Evolutionary conservation across 2,329 filamentous ascomycete genomes (phyloP), one percentile per base, ranked within the genome.

Genomic region (Tolypocladium album): DNA sequence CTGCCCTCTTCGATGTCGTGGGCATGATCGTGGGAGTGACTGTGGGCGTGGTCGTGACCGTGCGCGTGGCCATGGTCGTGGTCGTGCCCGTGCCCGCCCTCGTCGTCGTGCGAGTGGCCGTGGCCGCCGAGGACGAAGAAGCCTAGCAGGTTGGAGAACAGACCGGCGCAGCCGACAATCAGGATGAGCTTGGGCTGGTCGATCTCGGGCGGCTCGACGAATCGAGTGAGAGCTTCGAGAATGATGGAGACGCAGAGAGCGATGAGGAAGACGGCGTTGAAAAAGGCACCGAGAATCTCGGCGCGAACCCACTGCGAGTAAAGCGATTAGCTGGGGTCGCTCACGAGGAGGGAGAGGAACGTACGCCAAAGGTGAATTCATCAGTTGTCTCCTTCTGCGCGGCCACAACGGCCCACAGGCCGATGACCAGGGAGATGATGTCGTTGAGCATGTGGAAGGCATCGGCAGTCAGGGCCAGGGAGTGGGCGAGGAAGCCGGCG

Each of bases 381-480:
- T 96, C 92, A 11, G 92, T 95, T 0, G 88, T 89, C 65, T 87
- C 89, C 69, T 89, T 86, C 72, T 89, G 89, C 34, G 92, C 90
- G 57, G 95, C 89, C 63, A 88, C 90, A 59, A 99, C 94, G 58
- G 94, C 94, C 93, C 94, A 99, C 47, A 97, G 76, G 64, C 94
- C 94, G 63, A 99, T 93, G 60, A 88, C 83, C 17, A 99, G 79
- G 1, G 94, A 97, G 62, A 99, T 88, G 67, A 99, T 94, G 83
- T 99, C 94, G 79, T 99, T 99, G 62, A 99, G 81, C 94, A 99
- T 99, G 77, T 99, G 94, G 75, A 99, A 99, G 62, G 94, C 92
- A 78, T 99, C 94, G 59, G 94, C 94, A 71, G 95, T 92, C 61
- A 99, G 83, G 43, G 94, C 94, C 67, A 99, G 83, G 22, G 94